These are phyloP conservation scores for Euphorbia schlechtendalii DNA, from an alignment of 441 rosid genomes.

Conservation along the genomic window DNA sequence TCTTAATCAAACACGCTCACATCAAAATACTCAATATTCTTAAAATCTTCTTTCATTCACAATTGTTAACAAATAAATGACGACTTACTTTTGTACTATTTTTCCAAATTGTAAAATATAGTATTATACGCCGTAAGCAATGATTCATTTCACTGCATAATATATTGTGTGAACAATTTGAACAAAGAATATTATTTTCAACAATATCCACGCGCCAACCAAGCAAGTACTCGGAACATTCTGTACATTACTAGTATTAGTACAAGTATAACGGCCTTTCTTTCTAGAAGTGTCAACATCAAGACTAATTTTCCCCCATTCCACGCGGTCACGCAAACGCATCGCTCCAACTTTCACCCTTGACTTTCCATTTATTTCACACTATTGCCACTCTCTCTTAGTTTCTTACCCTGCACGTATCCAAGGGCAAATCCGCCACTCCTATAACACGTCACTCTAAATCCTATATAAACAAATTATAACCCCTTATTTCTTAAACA, in stretches of 20 bases:
- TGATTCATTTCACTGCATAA: no score
- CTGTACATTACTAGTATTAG: neutral
- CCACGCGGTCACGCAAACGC: slow-evolving; percentile 36
- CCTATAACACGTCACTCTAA: slow-evolving; percentile 12
- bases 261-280: neutral
- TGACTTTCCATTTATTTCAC: slow-evolving; percentile 8
- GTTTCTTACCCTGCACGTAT: slow-evolving; percentile 34
- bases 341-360: neutral
- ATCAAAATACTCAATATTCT: no score
- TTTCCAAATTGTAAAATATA: no score
- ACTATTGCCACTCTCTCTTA: neutral
- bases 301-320: no score
- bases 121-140: no score
- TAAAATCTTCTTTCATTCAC: no score
- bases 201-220: slow-evolving; percentile 3
- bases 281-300: no score
- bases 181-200: neutral
- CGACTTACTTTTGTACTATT: no score
- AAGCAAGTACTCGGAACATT: neutral
- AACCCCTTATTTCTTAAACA: neutral
- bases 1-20: no score
- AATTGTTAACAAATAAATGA: no score
- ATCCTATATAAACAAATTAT: slow-evolving; percentile 1
- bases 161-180: no score
- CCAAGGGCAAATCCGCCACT: slow-evolving; percentile 29